phyloP scores from a whole-genome alignment of 805 yeast genomes.

The Limtongozyma cylindracea region DNA sequence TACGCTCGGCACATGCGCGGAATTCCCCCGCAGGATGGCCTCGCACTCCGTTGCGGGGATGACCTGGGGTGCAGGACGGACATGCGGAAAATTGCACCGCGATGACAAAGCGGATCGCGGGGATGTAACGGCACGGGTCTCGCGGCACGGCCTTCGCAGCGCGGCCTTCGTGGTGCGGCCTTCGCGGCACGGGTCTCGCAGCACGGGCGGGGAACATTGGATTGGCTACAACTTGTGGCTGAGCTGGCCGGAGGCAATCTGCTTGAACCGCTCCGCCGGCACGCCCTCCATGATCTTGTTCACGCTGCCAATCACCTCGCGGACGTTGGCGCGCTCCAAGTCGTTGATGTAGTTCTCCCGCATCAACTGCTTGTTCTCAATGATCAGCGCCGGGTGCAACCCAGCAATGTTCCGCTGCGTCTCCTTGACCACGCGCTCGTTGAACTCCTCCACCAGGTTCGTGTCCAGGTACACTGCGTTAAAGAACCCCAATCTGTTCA shows the following conservation, averaged over 20 bases:
- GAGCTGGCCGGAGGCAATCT: conserved; percentile 23
- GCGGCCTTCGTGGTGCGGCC: no score
- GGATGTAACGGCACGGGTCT: no score
- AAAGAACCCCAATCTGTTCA: conserved; percentile 31
- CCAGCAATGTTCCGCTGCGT: conserved; percentile 10
- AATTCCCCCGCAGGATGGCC: no score
- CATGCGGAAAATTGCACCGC: no score
- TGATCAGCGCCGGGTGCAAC: conserved; percentile 18
- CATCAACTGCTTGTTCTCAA: conserved; percentile 18
- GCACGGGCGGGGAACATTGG: no score
- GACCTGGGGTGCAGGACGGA: no score
- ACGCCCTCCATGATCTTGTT: conserved; percentile 44
- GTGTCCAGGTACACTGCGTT: conserved; percentile 23
- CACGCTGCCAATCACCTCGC: conserved; percentile 46
- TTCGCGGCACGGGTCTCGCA: no score
- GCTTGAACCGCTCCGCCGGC: conserved; percentile 43
- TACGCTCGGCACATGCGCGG: no score
- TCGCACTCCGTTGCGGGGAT: no score
- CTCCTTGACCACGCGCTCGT: conserved; percentile 11
- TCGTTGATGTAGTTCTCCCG: conserved; percentile 13
- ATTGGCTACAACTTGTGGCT: conserved; percentile 48
- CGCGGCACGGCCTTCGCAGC: no score
- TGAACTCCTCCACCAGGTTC: conserved; percentile 17
- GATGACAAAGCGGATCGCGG: no score
- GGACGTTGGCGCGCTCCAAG: conserved; percentile 23